These are phyloP conservation scores for Umbelopsis sp. DNA, from an alignment of 192 early-diverging fungal species.

Conservation along the genomic window DNA sequence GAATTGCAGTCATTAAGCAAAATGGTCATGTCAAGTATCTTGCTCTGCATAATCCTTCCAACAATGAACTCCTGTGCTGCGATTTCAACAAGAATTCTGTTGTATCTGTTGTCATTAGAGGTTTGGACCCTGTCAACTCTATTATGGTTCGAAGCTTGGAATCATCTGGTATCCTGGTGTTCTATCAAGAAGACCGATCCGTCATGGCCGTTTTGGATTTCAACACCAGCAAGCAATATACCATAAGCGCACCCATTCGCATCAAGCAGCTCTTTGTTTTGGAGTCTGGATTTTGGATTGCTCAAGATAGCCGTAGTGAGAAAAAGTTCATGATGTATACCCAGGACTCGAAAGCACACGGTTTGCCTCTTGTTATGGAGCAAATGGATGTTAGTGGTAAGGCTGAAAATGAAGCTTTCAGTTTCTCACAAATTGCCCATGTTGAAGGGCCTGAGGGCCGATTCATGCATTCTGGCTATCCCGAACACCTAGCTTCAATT, in stretches of 20 bases:
- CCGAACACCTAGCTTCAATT: not conserved
- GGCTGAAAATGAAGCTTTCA: constrained; percentile 7
- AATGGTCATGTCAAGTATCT: constrained; percentile 42
- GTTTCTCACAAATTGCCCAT: not conserved
- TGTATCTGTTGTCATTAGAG: constrained; percentile 43
- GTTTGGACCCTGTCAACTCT: constrained; percentile 44
- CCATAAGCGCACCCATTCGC: constrained; percentile 49
- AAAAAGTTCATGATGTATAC: constrained; percentile 41
- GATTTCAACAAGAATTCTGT: constrained; percentile 54
- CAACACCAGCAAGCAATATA: constrained; percentile 51
- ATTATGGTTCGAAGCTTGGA: constrained; percentile 47
- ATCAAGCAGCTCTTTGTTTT: constrained; percentile 43
- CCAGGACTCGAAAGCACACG: not conserved
- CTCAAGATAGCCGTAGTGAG: constrained; percentile 43
- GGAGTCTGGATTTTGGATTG: constrained; percentile 49
- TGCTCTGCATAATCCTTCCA: constrained; percentile 60
- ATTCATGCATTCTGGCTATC: not conserved
- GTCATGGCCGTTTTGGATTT: constrained; percentile 56
- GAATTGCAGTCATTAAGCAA: constrained; percentile 45
- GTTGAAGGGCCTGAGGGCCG: not conserved
- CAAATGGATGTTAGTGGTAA: constrained; percentile 7
- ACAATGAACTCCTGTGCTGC: constrained; percentile 57
- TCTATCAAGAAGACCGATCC: constrained; percentile 55
- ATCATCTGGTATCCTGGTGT: constrained; percentile 44
- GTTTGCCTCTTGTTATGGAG: constrained; percentile 8